Evolutionary conservation across 176 grass and related monocot species (phyloP).

Genomic region (Triticum timopheevii): DNA sequence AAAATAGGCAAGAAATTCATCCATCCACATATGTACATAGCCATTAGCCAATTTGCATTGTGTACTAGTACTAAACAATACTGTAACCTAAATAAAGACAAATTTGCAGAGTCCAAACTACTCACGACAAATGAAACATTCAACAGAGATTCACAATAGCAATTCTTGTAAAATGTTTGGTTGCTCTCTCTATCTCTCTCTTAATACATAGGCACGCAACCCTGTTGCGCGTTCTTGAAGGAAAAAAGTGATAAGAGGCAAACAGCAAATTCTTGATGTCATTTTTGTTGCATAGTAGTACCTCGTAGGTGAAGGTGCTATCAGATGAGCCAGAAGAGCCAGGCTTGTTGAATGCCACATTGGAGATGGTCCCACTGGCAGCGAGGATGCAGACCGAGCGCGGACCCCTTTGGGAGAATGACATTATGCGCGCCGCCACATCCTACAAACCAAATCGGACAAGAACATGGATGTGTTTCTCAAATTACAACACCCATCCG

Average conservation of each 20-base stretch:
- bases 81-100: neutral
- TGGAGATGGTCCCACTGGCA: conserved; percentile 77
- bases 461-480: neutral
- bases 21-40: neutral
- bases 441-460: conserved; percentile 50
- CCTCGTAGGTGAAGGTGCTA: conserved; percentile 72
- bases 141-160: neutral
- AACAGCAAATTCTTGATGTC: neutral
- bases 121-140: neutral
- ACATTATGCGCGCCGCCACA: conserved; percentile 77
- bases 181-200: no score
- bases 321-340: conserved; percentile 51
- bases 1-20: neutral
- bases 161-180: no score
- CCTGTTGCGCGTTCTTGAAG: no score
- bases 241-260: neutral
- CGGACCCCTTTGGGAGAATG: conserved; percentile 90
- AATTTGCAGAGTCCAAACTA: neutral
- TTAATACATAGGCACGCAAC: no score
- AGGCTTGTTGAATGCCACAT: conserved; percentile 63
- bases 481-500: neutral
- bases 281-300: neutral
- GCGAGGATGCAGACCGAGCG: conserved; percentile 69
- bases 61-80: neutral
- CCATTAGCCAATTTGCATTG: neutral